A percentile compares a stretch with the other conserved stretches of the same genome.
Evolutionary conservation across 495 filamentous ascomycete species (phyloP).

Genomic region (Lasiosphaeria miniovina): DNA sequence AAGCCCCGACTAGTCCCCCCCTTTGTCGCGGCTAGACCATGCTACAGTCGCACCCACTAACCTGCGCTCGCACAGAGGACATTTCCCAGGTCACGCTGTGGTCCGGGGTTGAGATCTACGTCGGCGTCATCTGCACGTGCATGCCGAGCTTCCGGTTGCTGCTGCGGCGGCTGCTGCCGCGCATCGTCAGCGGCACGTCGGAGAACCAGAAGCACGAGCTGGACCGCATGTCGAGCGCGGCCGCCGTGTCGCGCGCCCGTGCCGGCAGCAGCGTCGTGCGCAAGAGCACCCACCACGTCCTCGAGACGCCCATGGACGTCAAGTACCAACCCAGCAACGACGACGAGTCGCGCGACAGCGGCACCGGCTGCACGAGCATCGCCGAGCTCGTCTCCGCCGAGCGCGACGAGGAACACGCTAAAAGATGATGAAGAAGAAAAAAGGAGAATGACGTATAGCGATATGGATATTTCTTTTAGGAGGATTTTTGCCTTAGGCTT

Average conservation of each 20-base stretch:
- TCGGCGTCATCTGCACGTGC: constrained; percentile 35
- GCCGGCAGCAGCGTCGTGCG: neutral
- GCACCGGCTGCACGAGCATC: neutral
- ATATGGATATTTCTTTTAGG: too few relatives aligned
- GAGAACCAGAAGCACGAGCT: constrained; percentile 18
- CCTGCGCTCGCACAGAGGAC: constrained; percentile 20
- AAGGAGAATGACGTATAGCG: too few relatives aligned
- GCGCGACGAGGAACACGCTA: too few relatives aligned
- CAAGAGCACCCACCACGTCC: neutral
- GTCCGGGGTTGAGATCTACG: constrained; percentile 31
- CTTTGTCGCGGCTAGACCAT: neutral
- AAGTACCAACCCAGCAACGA: neutral
- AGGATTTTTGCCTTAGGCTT: too few relatives aligned
- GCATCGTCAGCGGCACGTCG: constrained; percentile 16
- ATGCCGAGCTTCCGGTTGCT: constrained; percentile 29
- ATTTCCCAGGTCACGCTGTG: constrained; percentile 29
- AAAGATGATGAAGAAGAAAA: too few relatives aligned
- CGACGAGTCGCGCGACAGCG: neutral
- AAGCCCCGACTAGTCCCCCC: neutral
- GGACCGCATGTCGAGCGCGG: neutral
- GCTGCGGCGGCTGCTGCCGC: constrained; percentile 21
- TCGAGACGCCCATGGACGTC: neutral
- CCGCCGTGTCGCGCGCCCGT: neutral
- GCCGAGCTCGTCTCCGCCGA: neutral
- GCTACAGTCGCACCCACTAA: neutral